A percentile compares a stretch with the other conserved stretches of the same genome.
Conservation (phyloP, 257 asterid species). For the Rehmannia glutinosa region DNA sequence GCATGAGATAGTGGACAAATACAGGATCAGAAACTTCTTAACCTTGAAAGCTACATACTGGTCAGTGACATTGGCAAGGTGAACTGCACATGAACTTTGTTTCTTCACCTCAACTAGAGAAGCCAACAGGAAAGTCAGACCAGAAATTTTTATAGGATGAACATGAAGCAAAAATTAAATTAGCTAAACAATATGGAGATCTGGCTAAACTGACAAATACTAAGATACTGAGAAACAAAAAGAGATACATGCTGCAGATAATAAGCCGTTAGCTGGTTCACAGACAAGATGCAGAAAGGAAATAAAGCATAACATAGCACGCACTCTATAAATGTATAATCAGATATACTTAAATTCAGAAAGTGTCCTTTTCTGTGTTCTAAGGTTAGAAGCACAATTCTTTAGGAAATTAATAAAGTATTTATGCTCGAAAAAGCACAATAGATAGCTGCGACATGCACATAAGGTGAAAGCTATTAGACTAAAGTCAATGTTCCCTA, state of each 20-base stretch:
- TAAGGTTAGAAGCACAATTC: too few species aligned
- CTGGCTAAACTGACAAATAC: not conserved
- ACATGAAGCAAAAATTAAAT: not conserved
- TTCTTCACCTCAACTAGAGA: conserved; percentile 81
- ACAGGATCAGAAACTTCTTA: conserved; percentile 20
- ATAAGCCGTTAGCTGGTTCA: too few species aligned
- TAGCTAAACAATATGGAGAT: not conserved
- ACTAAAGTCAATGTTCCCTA: not conserved
- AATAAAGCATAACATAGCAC: not conserved
- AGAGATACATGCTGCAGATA: too few species aligned
- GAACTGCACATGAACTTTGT: conserved; percentile 63
- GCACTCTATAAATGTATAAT: not conserved
- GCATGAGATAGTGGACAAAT: conserved; percentile 6
- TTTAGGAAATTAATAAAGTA: too few species aligned
- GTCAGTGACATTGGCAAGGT: conserved; percentile 64
- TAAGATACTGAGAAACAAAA: not conserved
- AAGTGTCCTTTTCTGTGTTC: not conserved
- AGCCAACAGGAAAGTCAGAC: conserved; percentile 21
- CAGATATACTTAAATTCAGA: not conserved
- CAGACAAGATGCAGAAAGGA: conserved; percentile 1
- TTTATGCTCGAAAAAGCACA: too few species aligned
- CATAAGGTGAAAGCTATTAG: too few species aligned
- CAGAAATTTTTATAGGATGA: not conserved
- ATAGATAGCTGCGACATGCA: too few species aligned
- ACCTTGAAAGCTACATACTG: conserved; percentile 93